A percentile compares a stretch with the other conserved stretches of the same genome.
Conservation (phyloP, 2,329 filamentous ascomycete genomes). For the Penicillium sp. region DNA sequence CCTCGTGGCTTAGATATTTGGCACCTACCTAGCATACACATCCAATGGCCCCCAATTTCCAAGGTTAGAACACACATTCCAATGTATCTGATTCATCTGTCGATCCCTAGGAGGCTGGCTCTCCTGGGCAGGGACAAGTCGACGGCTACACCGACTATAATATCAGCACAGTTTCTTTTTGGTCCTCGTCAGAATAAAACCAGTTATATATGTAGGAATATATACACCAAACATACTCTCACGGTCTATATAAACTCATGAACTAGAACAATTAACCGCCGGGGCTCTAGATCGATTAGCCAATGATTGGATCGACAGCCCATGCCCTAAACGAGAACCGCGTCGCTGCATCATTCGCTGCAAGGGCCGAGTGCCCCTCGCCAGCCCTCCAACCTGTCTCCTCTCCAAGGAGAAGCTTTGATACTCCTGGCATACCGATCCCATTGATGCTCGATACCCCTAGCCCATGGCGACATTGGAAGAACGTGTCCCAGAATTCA, state of each 20-base stretch:
- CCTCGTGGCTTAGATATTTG: not conserved
- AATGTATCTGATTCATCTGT: constrained; percentile 3
- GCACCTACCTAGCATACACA: not conserved
- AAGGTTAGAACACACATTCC: constrained; percentile 14
- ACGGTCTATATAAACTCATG: not conserved
- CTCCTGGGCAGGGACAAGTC: constrained; percentile 1
- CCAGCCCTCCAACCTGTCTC: not conserved
- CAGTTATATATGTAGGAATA: too few species aligned
- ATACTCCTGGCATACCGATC: constrained; percentile 8
- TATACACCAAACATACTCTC: too few species aligned
- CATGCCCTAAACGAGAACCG: not conserved
- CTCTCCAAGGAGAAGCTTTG: not conserved
- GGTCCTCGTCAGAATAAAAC: not conserved
- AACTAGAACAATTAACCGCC: not conserved
- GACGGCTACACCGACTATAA: not conserved
- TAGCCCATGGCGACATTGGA: not conserved
- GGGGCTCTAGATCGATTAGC: not conserved
- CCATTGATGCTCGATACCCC: constrained; percentile 7
- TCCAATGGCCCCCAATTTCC: not conserved
- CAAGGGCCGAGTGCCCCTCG: constrained; percentile 10
- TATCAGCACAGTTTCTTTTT: not conserved
- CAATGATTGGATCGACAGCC: constrained; percentile 4
- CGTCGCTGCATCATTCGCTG: constrained; percentile 1
- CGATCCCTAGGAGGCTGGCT: constrained; percentile 7
- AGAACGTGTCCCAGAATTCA: not conserved